Evolutionary conservation across 2,329 filamentous ascomycete genomes (phyloP).

Genomic region (Colletotrichum musae): DNA sequence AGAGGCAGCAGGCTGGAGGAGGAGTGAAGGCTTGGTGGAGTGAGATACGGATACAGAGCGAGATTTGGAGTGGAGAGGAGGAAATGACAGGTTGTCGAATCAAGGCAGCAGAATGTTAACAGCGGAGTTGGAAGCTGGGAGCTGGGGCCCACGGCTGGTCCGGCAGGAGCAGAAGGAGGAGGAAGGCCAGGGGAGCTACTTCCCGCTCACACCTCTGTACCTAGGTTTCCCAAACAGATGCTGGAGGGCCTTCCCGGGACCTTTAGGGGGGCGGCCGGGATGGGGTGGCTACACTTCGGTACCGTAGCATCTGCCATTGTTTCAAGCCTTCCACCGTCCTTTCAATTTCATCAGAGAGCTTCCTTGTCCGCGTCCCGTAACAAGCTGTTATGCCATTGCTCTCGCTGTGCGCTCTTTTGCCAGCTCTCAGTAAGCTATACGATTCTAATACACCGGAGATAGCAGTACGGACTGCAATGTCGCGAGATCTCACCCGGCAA

Average conservation of each 20-base stretch:
- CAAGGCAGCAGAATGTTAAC: conserved; percentile 21
- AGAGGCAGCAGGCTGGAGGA: conserved; percentile 24
- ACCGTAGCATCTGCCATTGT: conserved; percentile 34
- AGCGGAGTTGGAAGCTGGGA: neutral
- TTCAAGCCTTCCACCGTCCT: conserved; percentile 22
- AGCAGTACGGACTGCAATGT: no score
- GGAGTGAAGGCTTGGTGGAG: neutral
- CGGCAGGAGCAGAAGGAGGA: neutral
- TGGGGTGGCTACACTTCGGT: neutral
- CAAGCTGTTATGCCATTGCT: no score
- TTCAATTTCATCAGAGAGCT: conserved; percentile 39
- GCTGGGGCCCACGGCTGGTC: conserved; percentile 18
- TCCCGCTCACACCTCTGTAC: neutral
- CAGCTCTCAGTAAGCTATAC: no score
- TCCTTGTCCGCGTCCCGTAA: conserved; percentile 5
- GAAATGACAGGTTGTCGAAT: conserved; percentile 31
- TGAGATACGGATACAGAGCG: conserved; percentile 6
- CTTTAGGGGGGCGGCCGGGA: neutral
- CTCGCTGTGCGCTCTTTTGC: no score
- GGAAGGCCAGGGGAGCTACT: neutral
- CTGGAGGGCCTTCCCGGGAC: no score
- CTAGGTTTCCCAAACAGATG: no score
- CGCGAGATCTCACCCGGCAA: no score
- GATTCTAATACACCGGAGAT: no score
- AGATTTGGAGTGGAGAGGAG: conserved; percentile 28